Evolutionary conservation across 73 alveolate species (phyloP).

Genomic region (Tetrahymena elliotti): DNA sequence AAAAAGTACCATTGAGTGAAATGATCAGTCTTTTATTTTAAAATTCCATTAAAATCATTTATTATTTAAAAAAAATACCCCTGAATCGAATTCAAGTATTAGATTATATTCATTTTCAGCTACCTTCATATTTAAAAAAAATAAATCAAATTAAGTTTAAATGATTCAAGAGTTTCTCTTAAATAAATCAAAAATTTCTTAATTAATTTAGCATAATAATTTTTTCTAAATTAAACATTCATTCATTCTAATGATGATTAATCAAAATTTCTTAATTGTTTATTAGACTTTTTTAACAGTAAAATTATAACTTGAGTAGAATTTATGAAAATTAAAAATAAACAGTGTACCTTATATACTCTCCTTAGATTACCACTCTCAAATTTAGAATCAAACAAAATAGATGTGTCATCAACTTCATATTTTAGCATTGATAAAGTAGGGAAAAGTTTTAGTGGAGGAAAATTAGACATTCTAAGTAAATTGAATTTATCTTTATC

Average conservation of each 20-base stretch:
- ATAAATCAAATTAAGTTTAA: too few species aligned
- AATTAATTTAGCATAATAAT: too few species aligned
- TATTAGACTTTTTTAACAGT: too few species aligned
- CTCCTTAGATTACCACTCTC: conserved; percentile 75
- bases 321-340: too few species aligned
- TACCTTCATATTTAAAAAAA: background rate
- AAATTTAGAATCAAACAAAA: conserved; percentile 70
- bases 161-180: background rate
- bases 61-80: background rate
- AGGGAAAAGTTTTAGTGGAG: background rate
- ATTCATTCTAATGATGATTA: too few species aligned
- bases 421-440: background rate
- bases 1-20: conserved; percentile 63
- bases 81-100: background rate
- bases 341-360: conserved; percentile 40
- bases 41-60: background rate
- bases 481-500: background rate
- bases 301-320: too few species aligned
- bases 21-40: background rate
- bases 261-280: too few species aligned
- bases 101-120: background rate
- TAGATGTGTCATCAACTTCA: conserved; percentile 38
- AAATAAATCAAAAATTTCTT: too few species aligned
- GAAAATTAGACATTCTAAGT: background rate
- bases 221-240: too few species aligned